A percentile compares a stretch with the other conserved stretches of the same genome.
These are phyloP conservation scores for Solanum chiquidenum DNA, from an alignment of 257 asterid species.

Conservation along the genomic window DNA sequence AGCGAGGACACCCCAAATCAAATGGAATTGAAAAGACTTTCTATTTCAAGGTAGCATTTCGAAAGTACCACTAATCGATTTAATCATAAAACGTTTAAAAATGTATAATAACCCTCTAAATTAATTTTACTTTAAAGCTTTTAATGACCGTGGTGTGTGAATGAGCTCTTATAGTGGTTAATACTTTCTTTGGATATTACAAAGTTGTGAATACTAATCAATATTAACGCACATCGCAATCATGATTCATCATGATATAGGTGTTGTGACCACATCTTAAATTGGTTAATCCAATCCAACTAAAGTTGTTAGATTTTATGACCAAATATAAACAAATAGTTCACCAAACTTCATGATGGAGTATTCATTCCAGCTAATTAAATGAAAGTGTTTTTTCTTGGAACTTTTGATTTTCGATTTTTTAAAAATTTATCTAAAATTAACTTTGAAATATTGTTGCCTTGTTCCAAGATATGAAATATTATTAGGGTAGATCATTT, in stretches of 20 bases:
- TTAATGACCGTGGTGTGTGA: no score
- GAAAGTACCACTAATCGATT: no score
- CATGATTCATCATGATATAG: not conserved
- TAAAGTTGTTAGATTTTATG: not conserved
- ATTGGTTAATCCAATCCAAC: not conserved
- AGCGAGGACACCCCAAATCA: not conserved
- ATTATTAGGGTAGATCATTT: not conserved
- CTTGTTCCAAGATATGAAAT: not conserved
- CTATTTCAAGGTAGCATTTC: not conserved
- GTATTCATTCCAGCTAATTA: not conserved
- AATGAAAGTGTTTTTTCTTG: not conserved
- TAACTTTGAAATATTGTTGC: not conserved
- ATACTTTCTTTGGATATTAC: not conserved
- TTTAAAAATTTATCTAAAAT: not conserved
- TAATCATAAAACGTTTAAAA: not conserved
- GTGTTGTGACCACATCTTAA: not conserved
- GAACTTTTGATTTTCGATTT: not conserved
- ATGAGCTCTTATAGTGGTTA: not conserved
- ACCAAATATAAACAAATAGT: not conserved
- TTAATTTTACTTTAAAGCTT: no score
- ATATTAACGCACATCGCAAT: not conserved
- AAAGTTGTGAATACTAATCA: not conserved
- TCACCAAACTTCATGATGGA: not conserved
- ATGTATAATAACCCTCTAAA: not conserved
- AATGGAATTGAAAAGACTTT: not conserved